A percentile compares a stretch with the other conserved stretches of the same genome.
Conservation (phyloP, 2,329 filamentous ascomycete species). For the Amauroascus verrucosus region DNA sequence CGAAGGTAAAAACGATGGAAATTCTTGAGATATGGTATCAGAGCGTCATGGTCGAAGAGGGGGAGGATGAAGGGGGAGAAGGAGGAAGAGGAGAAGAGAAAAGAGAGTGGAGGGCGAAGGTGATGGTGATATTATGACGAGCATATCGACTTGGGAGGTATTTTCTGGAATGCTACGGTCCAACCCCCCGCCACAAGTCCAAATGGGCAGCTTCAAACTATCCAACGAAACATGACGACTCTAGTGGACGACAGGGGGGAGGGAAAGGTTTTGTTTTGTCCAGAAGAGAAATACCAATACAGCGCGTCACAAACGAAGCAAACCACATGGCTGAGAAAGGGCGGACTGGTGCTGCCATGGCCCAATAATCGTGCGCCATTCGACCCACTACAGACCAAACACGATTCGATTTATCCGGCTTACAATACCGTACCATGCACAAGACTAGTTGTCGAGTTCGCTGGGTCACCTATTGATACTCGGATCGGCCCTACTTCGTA, state of each 20-base stretch:
- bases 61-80: slow-evolving; percentile 15
- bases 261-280: background rate
- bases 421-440: background rate
- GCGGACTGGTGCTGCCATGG: background rate
- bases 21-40: background rate
- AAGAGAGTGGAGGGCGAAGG: slow-evolving; percentile 8
- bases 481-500: background rate
- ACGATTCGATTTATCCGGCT: background rate
- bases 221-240: slow-evolving; percentile 5
- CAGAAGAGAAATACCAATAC: background rate
- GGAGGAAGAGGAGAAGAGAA: slow-evolving; percentile 12
- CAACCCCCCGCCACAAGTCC: slow-evolving; percentile 12
- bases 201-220: slow-evolving; percentile 4
- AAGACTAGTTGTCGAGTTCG: background rate
- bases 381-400: background rate
- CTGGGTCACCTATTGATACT: background rate
- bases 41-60: slow-evolving; percentile 5
- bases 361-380: background rate
- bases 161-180: slow-evolving; percentile 13
- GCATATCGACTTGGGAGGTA: background rate
- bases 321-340: slow-evolving; percentile 4
- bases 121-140: slow-evolving; percentile 7
- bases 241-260: background rate
- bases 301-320: background rate
- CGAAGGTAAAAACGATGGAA: slow-evolving; percentile 11